Percentiles rank a stretch among this genome's conserved stretches.
Evolutionary conservation across 345 rosid genomes (phyloP).

Genomic region (Psidium friedrichsthalianum): DNA sequence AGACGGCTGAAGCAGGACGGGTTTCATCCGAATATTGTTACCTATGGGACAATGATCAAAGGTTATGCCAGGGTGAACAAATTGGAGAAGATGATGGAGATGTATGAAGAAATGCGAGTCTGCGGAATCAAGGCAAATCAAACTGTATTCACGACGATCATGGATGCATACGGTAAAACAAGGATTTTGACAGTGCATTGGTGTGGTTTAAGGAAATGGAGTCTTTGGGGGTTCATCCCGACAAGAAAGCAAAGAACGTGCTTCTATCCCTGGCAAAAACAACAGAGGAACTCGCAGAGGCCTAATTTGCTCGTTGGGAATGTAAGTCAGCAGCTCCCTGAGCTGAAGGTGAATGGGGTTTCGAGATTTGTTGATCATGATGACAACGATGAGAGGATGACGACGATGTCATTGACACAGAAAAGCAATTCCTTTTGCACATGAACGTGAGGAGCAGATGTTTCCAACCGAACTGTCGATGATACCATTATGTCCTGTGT

Average conservation of each 20-base stretch:
- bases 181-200: constrained; percentile 73
- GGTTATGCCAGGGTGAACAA: constrained; percentile 66
- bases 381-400: neutral
- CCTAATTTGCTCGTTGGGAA: constrained; percentile 43
- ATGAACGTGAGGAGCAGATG: neutral
- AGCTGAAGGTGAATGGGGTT: neutral
- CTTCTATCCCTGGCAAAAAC: constrained; percentile 71
- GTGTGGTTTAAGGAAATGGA: constrained; percentile 88
- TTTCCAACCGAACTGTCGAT: neutral
- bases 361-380: neutral
- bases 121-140: constrained; percentile 62
- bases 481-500: neutral
- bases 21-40: constrained; percentile 56
- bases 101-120: constrained; percentile 53
- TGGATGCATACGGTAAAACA: constrained; percentile 86
- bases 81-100: constrained; percentile 69
- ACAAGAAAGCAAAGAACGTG: constrained; percentile 83
- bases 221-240: constrained; percentile 47
- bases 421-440: neutral
- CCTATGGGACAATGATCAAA: constrained; percentile 76
- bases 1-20: constrained; percentile 62
- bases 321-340: neutral
- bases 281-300: constrained; percentile 55
- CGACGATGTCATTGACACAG: neutral
- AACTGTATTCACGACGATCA: constrained; percentile 69